Percentiles rank a stretch among this genome's conserved stretches.
Evolutionary conservation across 2,329 filamentous ascomycete genomes (phyloP).

Genomic region (Alternaria sp.): DNA sequence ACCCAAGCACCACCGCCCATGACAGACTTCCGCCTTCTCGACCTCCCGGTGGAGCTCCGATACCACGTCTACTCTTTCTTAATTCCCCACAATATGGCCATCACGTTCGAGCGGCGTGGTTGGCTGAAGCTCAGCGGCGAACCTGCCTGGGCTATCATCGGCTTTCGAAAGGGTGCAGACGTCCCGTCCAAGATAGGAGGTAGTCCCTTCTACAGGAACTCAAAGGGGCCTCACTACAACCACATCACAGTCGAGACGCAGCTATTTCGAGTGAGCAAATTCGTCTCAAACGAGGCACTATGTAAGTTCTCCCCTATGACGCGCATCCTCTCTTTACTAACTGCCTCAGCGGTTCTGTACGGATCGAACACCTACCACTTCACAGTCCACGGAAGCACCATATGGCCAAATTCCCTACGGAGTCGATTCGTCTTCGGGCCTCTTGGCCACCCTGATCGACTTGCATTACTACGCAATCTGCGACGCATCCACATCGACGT

Average conservation of each 20-base stretch:
- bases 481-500: slow-evolving; percentile 28
- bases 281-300: slow-evolving; percentile 26
- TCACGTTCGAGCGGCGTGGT: neutral
- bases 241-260: slow-evolving; percentile 8
- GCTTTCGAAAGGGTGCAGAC: neutral
- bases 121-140: neutral
- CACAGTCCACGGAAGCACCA: slow-evolving; percentile 15
- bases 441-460: slow-evolving; percentile 19
- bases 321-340: slow-evolving; percentile 1
- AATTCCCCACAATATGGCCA: slow-evolving; percentile 18
- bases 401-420: slow-evolving; percentile 21
- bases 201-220: neutral
- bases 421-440: slow-evolving; percentile 32
- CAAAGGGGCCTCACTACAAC: neutral
- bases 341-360: slow-evolving; percentile 29
- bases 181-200: neutral
- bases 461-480: slow-evolving; percentile 30
- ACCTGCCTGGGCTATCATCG: neutral
- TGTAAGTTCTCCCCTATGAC: slow-evolving; percentile 14
- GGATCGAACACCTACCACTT: slow-evolving; percentile 34
- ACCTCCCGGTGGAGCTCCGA: slow-evolving; percentile 31
- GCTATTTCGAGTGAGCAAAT: slow-evolving; percentile 30
- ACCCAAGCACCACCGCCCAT: neutral
- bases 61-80: slow-evolving; percentile 23
- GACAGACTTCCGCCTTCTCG: slow-evolving; percentile 24